Conservation (phyloP, 306 rosid species). For the Cucumis sativus region Cucumber_9930_V3 NC_026659.2:28025501-28026000, state of each 20-base stretch:
- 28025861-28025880: too few species aligned
- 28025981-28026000: neutral
- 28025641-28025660: constrained; percentile 53
- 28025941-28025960: neutral
- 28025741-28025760: neutral
- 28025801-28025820: too few species aligned
- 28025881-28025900: too few species aligned
- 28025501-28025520: neutral
- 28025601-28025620: constrained; percentile 1
- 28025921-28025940: neutral
- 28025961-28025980: neutral
- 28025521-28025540: neutral
- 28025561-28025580: neutral
- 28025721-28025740: neutral
- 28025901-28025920: too few species aligned
- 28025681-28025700: constrained; percentile 62
- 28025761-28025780: too few species aligned
- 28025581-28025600: neutral
- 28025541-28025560: neutral
- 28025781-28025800: too few species aligned
- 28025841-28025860: too few species aligned
- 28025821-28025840: too few species aligned
- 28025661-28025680: constrained; percentile 67
- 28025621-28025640: constrained; percentile 16
- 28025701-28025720: constrained; percentile 18